A percentile compares a stretch with the other conserved stretches of the same genome.
phyloP scores from a whole-genome alignment of 108 stramenopile genomes.

The Fragilariopsis cylindrus region DNA sequence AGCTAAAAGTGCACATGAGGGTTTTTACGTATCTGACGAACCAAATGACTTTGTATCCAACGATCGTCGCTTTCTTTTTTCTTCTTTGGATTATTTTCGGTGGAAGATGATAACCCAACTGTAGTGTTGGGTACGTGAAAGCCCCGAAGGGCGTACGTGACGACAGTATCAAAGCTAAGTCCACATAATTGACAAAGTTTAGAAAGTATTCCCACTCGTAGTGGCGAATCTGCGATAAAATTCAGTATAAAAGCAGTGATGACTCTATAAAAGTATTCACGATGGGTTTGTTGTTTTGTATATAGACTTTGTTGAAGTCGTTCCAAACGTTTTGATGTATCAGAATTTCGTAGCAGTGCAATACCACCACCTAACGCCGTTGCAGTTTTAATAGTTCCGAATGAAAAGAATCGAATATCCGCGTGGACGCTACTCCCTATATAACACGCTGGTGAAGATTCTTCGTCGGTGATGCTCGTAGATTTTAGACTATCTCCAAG shows the following conservation, averaged over 20 bases:
- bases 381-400: slow-evolving; percentile 84
- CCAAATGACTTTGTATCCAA: not conserved
- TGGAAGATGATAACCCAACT: not conserved
- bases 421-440: slow-evolving; percentile 43
- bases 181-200: slow-evolving; percentile 30
- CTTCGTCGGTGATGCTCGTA: not conserved
- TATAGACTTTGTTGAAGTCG: slow-evolving; percentile 56
- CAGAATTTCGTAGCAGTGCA: slow-evolving; percentile 33
- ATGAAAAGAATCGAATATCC: slow-evolving; percentile 74
- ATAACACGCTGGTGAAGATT: not conserved
- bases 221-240: slow-evolving; percentile 46
- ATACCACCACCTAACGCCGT: slow-evolving; percentile 84
- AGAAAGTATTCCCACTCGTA: slow-evolving; percentile 44
- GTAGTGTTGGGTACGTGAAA: slow-evolving; percentile 36
- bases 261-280: slow-evolving; percentile 46
- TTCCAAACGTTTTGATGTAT: slow-evolving; percentile 42
- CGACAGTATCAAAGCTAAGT: slow-evolving; percentile 56
- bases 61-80: slow-evolving; percentile 5
- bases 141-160: slow-evolving; percentile 54
- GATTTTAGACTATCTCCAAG: not conserved
- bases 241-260: slow-evolving; percentile 46
- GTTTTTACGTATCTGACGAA: slow-evolving; percentile 57
- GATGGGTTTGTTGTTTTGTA: slow-evolving; percentile 43
- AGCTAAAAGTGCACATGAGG: slow-evolving; percentile 58
- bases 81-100: slow-evolving; percentile 1